These are phyloP conservation scores for Scorias spongiosa DNA, from an alignment of 2,329 filamentous ascomycete species.

Conservation along the genomic window DNA sequence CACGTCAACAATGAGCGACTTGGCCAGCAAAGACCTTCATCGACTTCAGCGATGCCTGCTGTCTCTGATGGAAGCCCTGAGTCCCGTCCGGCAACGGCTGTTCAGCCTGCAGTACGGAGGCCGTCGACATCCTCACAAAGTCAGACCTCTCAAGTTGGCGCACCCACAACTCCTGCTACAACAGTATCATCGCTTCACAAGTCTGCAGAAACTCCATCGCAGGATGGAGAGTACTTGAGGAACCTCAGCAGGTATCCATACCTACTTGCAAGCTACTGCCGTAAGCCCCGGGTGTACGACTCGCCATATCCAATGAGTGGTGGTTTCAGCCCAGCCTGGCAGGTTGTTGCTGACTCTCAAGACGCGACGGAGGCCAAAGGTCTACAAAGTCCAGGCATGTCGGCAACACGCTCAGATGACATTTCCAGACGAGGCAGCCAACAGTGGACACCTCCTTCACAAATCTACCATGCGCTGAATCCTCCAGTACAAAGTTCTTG, in stretches of 20 bases:
- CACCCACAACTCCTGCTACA: slow-evolving; percentile 19
- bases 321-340: slow-evolving; percentile 26
- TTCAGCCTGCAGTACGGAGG: slow-evolving; percentile 12
- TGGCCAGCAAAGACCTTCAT: background rate
- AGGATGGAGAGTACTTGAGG: slow-evolving; percentile 24
- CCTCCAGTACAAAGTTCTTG: slow-evolving; percentile 1
- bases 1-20: background rate
- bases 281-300: slow-evolving; percentile 30
- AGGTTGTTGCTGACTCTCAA: slow-evolving; percentile 14
- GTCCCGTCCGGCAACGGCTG: slow-evolving; percentile 1
- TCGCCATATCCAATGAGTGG: slow-evolving; percentile 30
- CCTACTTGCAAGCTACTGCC: slow-evolving; percentile 29
- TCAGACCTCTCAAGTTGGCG: slow-evolving; percentile 18
- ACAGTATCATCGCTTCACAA: slow-evolving; percentile 11
- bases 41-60: background rate
- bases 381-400: slow-evolving; percentile 12
- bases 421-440: slow-evolving; percentile 8
- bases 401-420: slow-evolving; percentile 8
- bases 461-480: slow-evolving; percentile 7
- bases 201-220: slow-evolving; percentile 15
- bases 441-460: slow-evolving; percentile 23
- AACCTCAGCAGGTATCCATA: slow-evolving; percentile 32
- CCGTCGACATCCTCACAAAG: slow-evolving; percentile 13
- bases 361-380: slow-evolving; percentile 3
- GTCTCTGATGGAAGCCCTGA: background rate